Evolutionary conservation across 192 early-diverging fungal species (phyloP).

Genomic region (Backusella circina): DNA sequence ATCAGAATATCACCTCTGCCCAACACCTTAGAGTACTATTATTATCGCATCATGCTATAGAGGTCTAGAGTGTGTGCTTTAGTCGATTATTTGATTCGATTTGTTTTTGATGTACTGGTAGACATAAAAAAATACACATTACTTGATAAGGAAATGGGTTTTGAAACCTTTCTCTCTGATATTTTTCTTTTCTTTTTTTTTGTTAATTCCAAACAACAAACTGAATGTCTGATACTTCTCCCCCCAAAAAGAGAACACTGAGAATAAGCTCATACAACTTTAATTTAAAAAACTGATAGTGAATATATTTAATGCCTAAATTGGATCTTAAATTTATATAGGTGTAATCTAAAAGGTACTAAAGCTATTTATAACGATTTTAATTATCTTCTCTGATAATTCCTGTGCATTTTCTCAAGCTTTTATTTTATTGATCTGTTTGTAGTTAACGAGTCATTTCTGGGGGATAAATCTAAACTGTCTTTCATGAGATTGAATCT

Average conservation of each 20-base stretch:
- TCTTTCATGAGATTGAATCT: not conserved
- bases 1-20: no score
- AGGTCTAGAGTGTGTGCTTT: not conserved
- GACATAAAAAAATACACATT: not conserved
- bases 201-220: not conserved
- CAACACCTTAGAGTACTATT: no score
- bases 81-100: not conserved
- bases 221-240: not conserved
- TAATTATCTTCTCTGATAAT: no score
- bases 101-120: not conserved
- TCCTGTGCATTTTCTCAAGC: not conserved
- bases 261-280: not conserved
- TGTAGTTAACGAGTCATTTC: not conserved
- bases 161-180: not conserved
- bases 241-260: not conserved
- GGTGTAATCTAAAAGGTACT: no score
- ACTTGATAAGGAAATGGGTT: not conserved
- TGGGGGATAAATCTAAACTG: not conserved
- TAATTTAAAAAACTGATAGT: not conserved
- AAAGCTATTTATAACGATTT: no score
- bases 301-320: not conserved
- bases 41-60: not conserved
- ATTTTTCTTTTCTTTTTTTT: not conserved
- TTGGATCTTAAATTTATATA: not conserved
- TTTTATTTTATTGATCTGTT: not conserved